Evolutionary conservation across 1,139 yeast species (phyloP).

Genomic region (Saccharomyces hybrid): DNA sequence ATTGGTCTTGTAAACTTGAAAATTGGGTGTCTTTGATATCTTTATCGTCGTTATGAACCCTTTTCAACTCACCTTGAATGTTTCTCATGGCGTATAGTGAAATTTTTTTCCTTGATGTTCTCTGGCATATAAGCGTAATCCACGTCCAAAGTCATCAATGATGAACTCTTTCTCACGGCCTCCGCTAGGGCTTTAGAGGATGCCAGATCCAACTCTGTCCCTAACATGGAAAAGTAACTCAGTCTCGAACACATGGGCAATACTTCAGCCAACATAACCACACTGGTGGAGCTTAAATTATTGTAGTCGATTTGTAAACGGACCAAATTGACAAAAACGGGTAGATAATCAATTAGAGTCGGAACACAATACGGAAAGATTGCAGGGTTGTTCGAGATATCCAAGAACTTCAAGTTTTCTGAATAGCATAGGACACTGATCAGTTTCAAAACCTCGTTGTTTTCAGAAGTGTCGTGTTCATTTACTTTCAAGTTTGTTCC

Average conservation of each 20-base stretch:
- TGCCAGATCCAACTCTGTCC: conserved; percentile 46
- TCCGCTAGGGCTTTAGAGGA: conserved; percentile 53
- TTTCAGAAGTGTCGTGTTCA: conserved; percentile 22
- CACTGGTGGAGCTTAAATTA: conserved; percentile 39
- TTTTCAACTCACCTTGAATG: conserved; percentile 43
- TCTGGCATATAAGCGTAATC: conserved; percentile 49
- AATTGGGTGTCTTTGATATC: conserved; percentile 14
- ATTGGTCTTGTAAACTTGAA: conserved; percentile 31
- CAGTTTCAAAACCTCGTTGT: conserved; percentile 27
- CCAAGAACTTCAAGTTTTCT: conserved; percentile 55
- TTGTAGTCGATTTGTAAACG: conserved; percentile 60
- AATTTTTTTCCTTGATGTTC: conserved; percentile 48
- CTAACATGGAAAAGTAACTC: conserved; percentile 52
- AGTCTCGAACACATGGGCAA: conserved; percentile 55
- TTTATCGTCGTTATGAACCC: conserved; percentile 8
- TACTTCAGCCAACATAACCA: conserved; percentile 52
- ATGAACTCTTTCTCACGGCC: conserved; percentile 49
- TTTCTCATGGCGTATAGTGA: conserved; percentile 66
- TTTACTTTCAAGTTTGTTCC: conserved; percentile 42
- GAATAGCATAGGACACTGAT: conserved; percentile 37
- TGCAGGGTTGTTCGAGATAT: conserved; percentile 56
- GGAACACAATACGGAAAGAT: conserved; percentile 42
- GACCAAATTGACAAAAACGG: conserved; percentile 48
- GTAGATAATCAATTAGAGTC: conserved; percentile 44
- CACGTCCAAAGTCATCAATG: conserved; percentile 53